A percentile compares a stretch with the other conserved stretches of the same genome.
These are phyloP conservation scores for Neonectria sp. DNA, from an alignment of 2,329 filamentous ascomycete species.

Conservation along the genomic window DNA sequence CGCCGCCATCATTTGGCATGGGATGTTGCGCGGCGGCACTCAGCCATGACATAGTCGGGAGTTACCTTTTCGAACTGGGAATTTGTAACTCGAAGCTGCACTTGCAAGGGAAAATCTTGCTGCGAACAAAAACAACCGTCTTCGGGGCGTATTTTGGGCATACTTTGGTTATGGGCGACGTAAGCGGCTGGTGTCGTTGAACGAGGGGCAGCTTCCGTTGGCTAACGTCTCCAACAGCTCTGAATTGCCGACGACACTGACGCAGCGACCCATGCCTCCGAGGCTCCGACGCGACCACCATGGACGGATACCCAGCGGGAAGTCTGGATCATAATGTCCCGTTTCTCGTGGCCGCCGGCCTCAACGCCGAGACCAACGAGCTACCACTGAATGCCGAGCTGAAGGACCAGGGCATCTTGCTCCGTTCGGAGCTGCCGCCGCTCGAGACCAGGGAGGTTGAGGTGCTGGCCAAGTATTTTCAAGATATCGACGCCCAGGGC, in stretches of 20 bases:
- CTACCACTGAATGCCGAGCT: slow-evolving; percentile 65
- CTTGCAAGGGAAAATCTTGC: background rate
- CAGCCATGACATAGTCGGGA: slow-evolving; percentile 19
- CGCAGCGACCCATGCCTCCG: slow-evolving; percentile 42
- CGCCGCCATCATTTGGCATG: slow-evolving; percentile 17
- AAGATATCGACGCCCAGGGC: slow-evolving; percentile 74
- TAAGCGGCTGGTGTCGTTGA: slow-evolving; percentile 43
- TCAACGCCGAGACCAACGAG: slow-evolving; percentile 63
- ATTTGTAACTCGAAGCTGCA: slow-evolving; percentile 10
- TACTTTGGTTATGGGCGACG: slow-evolving; percentile 32
- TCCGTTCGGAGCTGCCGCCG: slow-evolving; percentile 80
- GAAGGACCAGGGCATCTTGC: slow-evolving; percentile 70
- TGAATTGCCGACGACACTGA: slow-evolving; percentile 36
- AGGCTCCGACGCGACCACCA: slow-evolving; percentile 54
- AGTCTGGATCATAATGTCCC: slow-evolving; percentile 92
- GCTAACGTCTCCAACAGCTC: slow-evolving; percentile 45
- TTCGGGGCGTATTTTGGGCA: background rate
- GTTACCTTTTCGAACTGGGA: background rate
- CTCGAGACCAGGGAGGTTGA: slow-evolving; percentile 77
- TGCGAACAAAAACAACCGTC: background rate
- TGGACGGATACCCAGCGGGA: slow-evolving; percentile 85
- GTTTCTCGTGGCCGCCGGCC: slow-evolving; percentile 85
- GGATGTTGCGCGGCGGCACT: slow-evolving; percentile 19
- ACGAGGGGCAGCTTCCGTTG: slow-evolving; percentile 46
- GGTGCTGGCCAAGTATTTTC: slow-evolving; percentile 76